Evolutionary conservation across 495 filamentous ascomycete genomes (phyloP), one percentile per base, ranked within the genome.

Genomic region (Cladorrhinum samala): DNA sequence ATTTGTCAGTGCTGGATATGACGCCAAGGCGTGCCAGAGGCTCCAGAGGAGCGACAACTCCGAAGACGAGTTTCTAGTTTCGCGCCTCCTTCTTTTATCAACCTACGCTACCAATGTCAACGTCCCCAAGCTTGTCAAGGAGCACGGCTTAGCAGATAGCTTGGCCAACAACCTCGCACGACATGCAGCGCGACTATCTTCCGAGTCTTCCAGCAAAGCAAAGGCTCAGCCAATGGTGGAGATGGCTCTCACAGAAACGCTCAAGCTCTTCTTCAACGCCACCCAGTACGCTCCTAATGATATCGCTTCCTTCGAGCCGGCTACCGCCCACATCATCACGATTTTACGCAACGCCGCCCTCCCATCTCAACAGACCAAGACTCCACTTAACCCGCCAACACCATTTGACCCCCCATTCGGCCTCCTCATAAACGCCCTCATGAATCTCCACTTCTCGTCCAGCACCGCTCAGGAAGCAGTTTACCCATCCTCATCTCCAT

Each of bases 261-360:
- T 94, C 11, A 96, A 96, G 62, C 74, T 98, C 40, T 68, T 95
- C 6, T 98, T 94, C 72, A 96, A 96, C 66, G 70, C 96, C 37
- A 85, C 83, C 4, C 83, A 47, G 2, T 58, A 61, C 27, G 56
- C 53, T 36, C 49, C 89, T 4, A 72, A 82, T 47, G 72, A 84
- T 11, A 62, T 73, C 19, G 65, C 62, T 17, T 66, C 73, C 1
- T 95, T 95, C 64, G 79, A 82, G 0, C 67, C 74, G 14, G 83
- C 87, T 0, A 77, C 95, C 27, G 79, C 84, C 2, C 77, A 80
- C 50, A 82, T 98, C 11, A 72, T 93, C 54, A 85, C 81, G 50
- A 79, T 96, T 11, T 77, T 98, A 23, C 67, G 58, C 51, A 73
- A 68, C 27, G 59, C 59, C 46, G 53, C 63, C 18, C 54, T 76